Base-by-base conservation (phyloP, 495 filamentous ascomycete genomes). In the Hypoxylon fuscum region DNA sequence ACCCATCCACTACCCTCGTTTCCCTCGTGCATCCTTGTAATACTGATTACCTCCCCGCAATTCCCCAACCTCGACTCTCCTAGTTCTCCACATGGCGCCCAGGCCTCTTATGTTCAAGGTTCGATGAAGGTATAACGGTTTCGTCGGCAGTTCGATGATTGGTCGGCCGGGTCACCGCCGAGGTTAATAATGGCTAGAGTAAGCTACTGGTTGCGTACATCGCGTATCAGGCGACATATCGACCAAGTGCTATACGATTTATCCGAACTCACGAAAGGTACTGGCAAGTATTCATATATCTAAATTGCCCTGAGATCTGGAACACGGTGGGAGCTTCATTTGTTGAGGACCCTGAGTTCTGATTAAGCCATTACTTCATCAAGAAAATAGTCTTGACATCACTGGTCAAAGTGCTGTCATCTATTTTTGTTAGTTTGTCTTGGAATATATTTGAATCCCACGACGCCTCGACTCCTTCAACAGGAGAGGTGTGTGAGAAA, bases 131-230 rank as follows among this genome's bases (percentile, higher is more conserved):
- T 60, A 40, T 46, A 40, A 54, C 29, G 27, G 41, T 55, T 41
- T 42, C 37, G 47, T 71, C 68, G 68, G 68, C 68, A 71, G 44
- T 71, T 71, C 22, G 46, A 50, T 71, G 57, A 71, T 71, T 71
- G 68, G 68, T 17, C 41, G n/a, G 40, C 12, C 2, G 2, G 9
- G 29, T 32, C 5, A 29, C 10, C 59, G 41, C 63, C 63, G 50
- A 59, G 68, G 49, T 55, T 68, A 62, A 48, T 59, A 62, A 68
- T 17, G 25, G 46, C 46, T 67, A 38, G 58, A 57, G 47, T 62
- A 62, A 67, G 57, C 64, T 57, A 5, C 41, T 32, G 51, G 23
- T 6, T 40, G 17, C 15, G 12, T 43, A 44, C 42, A 41, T 44
- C 37, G 37, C 54, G 52, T 55, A 58, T 49, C 46, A 49, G 42